Evolutionary conservation across 176 grass and related monocot species (phyloP), one percentile per base, ranked within the genome.

Genomic region (Phragmites australis): DNA sequence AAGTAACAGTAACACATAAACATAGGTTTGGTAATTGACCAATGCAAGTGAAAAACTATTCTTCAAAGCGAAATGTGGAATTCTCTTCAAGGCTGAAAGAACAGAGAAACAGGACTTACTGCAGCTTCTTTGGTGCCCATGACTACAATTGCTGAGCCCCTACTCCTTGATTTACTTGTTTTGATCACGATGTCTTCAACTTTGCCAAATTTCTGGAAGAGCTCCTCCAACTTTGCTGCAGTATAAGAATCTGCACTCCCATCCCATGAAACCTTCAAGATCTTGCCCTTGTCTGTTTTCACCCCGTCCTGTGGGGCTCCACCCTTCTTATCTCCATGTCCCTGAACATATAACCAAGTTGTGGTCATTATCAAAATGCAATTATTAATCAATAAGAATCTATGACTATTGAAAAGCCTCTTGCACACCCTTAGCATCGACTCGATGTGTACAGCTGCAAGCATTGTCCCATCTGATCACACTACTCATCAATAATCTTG

Each of bases 251-350:
- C 86, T 9, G 89, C 83, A 21, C 60, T 69, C 15, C 88, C 91
- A 74, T 93, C 90, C 96, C 96, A 98, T n/a, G 90, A 93, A 74
- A 93, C 96, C 88, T 93, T 93, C 74, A 97, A 79, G 39, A 94
- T 85, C 52, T 82, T 93, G 29, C 85, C 79, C 53, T 87, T 89
- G 58, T 94, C 86, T 37, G 86, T 79, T 65, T 83, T 85, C 50
- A 30, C 52, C 9, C 58, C 65, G 8, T 75, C 54, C 60, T 89
- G 58, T 30, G 82, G 47, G 13, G 27, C 32, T 52, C 61, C 89
- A 57, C 53, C 41, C 42, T 85, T 97, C 23, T 67, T 87, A 68
- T 80, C 66, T 69, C 45, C 65, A 64, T 71, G 73, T 6, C 60
- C 34, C 94, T 97, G 37, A 21, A 64, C 39, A 59, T 40, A 47